Evolutionary conservation across 495 filamentous ascomycete genomes (phyloP), one percentile per base, ranked within the genome.

Genomic region (Penicillium paradoxum): DNA sequence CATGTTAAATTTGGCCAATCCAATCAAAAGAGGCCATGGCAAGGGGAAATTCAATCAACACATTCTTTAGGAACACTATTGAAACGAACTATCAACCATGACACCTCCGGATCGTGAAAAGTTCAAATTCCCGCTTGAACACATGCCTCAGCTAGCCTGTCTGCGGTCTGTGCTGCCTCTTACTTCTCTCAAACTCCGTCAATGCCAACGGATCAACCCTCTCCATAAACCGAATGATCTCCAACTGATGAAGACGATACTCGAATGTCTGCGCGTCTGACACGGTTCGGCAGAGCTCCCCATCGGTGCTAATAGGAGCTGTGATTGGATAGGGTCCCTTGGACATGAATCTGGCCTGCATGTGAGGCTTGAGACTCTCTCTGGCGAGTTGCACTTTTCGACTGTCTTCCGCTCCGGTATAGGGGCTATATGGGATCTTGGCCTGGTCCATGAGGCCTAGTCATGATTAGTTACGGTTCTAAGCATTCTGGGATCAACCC

Each of bases 231-330:
- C 49, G 49, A 32, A 51, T 22, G 5, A 51, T 6, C 29, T 51
- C 49, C 38, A 51, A 34, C 21, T 51, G 49, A 19, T 51, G 49
- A 51, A 51, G 49, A 21, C 29, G 41, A 30, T 34, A 33, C 25
- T 51, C 49, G 14, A 51, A 30, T 8, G 38, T 43, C 38, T 43
- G 49, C 29, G 49, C 38, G 34, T 51, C 49, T 0, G 49, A 24
- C 7, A 51, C 49, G 4, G 14, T 51, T 13, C 29, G 22, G 18
- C 29, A 24, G 1, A 51, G 49, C 30, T 51, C 49, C 1, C 14
- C 19, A 13, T 42, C 38, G 18, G 19, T 15, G 9, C 15, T 34
- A 21, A 51, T 34, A 25, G 49, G 29, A 4, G 37, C 38, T 13
- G 49, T 51, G 19, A 51, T 15, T 1, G 38, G 37, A 11, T 42